Evolutionary conservation across 257 asterid genomes (phyloP), one percentile per base, ranked within the genome.

Genomic region (Plantago elongata): DNA sequence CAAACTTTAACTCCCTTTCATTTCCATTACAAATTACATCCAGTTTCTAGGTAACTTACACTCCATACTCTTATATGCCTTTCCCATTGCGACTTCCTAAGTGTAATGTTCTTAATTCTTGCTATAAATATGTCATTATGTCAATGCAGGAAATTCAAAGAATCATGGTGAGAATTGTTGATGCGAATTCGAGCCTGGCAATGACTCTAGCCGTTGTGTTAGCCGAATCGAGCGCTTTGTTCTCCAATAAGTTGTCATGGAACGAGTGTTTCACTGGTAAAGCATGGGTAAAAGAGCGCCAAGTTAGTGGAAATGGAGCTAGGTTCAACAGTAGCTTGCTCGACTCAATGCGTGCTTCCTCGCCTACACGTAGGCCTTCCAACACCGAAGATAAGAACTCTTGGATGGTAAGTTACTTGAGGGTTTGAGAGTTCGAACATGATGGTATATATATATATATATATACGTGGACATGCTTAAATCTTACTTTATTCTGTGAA

Each of bases 321-420:
- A 75, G 67, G 54, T 75, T 80, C 62, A 52, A 52, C 58, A 80
- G 67, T 74, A 82, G 78, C 44, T 73, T 80, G 72, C 76, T 82
- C 15, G 89, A 88, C 59, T 83, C 94, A 16, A 88, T 84, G 94
- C 78, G 91, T 48, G 82, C 88, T 54, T 88, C 96, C 38, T 88
- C 96, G 0, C 96, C 94, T 7, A 64, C 87, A 0, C 72, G 87
- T 13, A 66, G 76, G 57, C 72, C 88, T 45, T 57, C 77, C 9
- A 80, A 75, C 9, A 45, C 47, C 12, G 84, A 88, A 8, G 84
- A 84, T 45, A 75, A 61, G 14, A 69, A 47, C 18, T 83, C 89
- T 3, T 88, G 94, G 96, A 79, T 69, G 9, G 96, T 85, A 61
- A 74, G 88, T 54, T 34, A 34, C 40, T 34, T 34, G 8, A 4